A percentile compares a stretch with the other conserved stretches of the same genome.
These are phyloP conservation scores for Tolypocladium cylindrosporum DNA, from an alignment of 2,329 filamentous ascomycete species.

Conservation along the genomic window DNA sequence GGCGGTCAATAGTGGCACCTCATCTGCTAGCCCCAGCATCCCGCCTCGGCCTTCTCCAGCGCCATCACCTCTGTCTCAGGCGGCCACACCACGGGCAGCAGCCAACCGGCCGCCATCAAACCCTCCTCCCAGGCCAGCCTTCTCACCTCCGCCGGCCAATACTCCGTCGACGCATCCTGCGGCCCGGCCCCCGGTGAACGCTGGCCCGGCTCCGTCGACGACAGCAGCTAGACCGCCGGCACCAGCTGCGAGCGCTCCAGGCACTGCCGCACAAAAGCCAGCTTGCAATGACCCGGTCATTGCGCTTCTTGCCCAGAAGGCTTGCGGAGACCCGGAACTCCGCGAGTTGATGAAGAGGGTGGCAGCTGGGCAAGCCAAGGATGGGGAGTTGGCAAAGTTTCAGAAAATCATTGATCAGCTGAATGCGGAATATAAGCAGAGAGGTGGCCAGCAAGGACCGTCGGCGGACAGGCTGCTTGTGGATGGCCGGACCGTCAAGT, in stretches of 20 bases:
- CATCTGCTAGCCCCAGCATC: constrained; percentile 1
- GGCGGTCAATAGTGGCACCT: constrained; percentile 1
- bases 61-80: constrained; percentile 8
- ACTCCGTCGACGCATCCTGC: constrained; percentile 8
- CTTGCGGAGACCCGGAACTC: constrained; percentile 61
- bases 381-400: constrained; percentile 63
- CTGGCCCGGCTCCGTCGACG: constrained; percentile 8
- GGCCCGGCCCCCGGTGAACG: constrained; percentile 18
- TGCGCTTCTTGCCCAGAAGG: constrained; percentile 65
- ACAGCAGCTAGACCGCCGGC: neutral
- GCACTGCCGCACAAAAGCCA: constrained; percentile 12
- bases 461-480: constrained; percentile 45
- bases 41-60: constrained; percentile 3
- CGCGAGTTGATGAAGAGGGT: constrained; percentile 78
- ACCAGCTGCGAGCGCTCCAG: neutral
- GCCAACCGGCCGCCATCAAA: constrained; percentile 12
- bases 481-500: constrained; percentile 46
- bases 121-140: constrained; percentile 8
- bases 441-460: constrained; percentile 38
- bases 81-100: constrained; percentile 10
- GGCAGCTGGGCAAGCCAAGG: constrained; percentile 61
- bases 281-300: constrained; percentile 63
- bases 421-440: constrained; percentile 48
- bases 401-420: constrained; percentile 75
- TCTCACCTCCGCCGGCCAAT: constrained; percentile 8